These are phyloP conservation scores for Kwoniella heveanensis DNA, from an alignment of 768 basidiomycete genomes.

Conservation along the genomic window DNA sequence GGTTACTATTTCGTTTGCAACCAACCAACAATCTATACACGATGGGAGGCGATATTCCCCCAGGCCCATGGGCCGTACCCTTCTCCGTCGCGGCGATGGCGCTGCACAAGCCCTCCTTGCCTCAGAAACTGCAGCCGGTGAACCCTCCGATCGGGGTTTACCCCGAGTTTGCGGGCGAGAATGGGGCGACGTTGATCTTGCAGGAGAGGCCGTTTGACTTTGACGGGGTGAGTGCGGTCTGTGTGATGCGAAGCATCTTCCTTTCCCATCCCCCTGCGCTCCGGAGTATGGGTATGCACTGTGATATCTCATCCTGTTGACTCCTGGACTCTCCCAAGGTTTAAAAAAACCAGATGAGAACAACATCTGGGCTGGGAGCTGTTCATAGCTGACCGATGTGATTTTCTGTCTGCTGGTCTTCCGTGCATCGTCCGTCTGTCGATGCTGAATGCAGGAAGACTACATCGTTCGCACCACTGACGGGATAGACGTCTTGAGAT, in stretches of 20 bases:
- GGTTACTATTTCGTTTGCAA: too few relatives aligned
- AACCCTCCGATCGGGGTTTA: neutral
- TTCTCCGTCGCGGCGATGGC: constrained; percentile 2
- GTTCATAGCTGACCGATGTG: too few relatives aligned
- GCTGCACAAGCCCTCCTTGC: constrained; percentile 2
- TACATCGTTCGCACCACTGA: neutral
- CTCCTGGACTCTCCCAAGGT: too few relatives aligned
- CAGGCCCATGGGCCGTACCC: constrained; percentile 3
- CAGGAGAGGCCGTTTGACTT: neutral
- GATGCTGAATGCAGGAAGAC: neutral
- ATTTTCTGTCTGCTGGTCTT: too few relatives aligned
- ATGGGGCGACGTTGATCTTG: neutral
- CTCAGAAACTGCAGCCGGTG: constrained; percentile 1
- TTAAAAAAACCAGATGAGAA: too few relatives aligned
- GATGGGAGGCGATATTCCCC: neutral
- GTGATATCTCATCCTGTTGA: too few relatives aligned
- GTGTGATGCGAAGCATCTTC: neutral
- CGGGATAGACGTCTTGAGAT: neutral
- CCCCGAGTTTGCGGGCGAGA: neutral
- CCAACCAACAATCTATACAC: neutral
- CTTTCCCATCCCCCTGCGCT: too few relatives aligned
- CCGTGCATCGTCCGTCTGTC: too few relatives aligned
- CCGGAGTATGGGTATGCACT: too few relatives aligned
- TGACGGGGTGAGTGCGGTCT: neutral
- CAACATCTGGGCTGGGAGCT: too few relatives aligned